Percentiles rank a stretch among this genome's conserved stretches.
phyloP scores from a whole-genome alignment of 306 rosid genomes.

The Sicyos baderoa region DNA sequence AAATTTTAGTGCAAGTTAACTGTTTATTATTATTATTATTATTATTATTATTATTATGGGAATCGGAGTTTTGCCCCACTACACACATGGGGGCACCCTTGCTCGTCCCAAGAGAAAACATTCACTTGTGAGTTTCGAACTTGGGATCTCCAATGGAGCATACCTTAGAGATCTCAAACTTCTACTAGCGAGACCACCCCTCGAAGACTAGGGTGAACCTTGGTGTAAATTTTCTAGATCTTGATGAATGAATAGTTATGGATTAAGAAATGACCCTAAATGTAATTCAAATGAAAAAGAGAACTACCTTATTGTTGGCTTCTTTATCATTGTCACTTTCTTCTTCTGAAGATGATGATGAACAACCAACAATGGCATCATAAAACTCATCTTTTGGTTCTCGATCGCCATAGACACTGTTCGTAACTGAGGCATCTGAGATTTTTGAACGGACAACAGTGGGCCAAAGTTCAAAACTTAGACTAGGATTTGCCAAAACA shows the following conservation, averaged over 20 bases:
- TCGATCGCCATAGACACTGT: conserved; percentile 36
- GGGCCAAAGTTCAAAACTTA: conserved; percentile 34
- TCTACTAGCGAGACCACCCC: too few relatives aligned
- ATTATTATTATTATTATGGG: neutral
- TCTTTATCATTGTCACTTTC: conserved; percentile 27
- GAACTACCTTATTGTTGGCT: conserved; percentile 28
- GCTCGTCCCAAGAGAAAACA: too few relatives aligned
- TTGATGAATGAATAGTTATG: neutral
- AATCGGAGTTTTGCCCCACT: too few relatives aligned
- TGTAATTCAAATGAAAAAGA: conserved; percentile 7
- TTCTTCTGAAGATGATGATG: conserved; percentile 50
- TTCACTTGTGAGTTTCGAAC: too few relatives aligned
- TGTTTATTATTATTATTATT: too few relatives aligned
- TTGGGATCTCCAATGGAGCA: too few relatives aligned
- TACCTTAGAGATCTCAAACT: too few relatives aligned
- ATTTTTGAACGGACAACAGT: conserved; percentile 41
- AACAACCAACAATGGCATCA: conserved; percentile 68
- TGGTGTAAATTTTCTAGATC: neutral
- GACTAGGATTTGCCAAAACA: conserved; percentile 67
- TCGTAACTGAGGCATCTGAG: conserved; percentile 36
- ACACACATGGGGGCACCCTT: too few relatives aligned
- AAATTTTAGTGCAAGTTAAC: neutral
- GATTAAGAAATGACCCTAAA: neutral
- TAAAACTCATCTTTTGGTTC: conserved; percentile 75
- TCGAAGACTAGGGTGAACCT: too few relatives aligned